These are phyloP conservation scores for Mycena rosella DNA, from an alignment of 768 basidiomycete genomes.

Conservation along the genomic window DNA sequence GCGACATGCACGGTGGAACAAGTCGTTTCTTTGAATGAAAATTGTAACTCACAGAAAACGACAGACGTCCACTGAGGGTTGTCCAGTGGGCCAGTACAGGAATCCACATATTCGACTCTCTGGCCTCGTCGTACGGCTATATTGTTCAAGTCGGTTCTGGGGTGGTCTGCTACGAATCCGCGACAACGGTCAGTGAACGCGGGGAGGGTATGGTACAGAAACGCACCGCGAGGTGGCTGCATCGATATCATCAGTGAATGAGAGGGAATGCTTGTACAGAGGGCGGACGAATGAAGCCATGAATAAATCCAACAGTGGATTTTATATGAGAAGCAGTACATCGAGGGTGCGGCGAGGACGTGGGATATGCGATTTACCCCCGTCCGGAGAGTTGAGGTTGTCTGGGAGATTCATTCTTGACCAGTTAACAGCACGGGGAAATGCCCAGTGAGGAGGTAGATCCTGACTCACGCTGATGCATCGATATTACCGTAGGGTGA, in stretches of 20 bases:
- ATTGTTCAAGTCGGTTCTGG: conserved; percentile 40
- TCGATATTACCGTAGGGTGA: not conserved
- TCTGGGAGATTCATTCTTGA: conserved; percentile 11
- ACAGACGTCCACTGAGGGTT: conserved; percentile 41
- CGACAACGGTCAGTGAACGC: too few species aligned
- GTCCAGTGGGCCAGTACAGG: conserved; percentile 41
- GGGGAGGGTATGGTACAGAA: too few species aligned
- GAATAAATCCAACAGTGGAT: not conserved
- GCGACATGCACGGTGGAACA: not conserved
- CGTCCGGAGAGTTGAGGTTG: not conserved
- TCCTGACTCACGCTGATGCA: conserved; percentile 3
- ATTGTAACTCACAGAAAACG: conserved; percentile 43
- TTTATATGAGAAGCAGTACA: not conserved
- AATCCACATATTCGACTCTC: conserved; percentile 29
- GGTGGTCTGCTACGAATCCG: not conserved
- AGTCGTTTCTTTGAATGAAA: not conserved
- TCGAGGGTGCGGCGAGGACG: not conserved
- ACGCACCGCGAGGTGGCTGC: too few species aligned
- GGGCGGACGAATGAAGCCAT: not conserved
- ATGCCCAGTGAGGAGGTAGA: conserved; percentile 1
- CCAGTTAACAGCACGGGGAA: conserved; percentile 18
- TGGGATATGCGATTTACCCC: not conserved
- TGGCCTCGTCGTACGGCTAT: conserved; percentile 18
- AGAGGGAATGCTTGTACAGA: not conserved
- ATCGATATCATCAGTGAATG: too few species aligned